Conservation (phyloP, 148 eudicot species). For the Rhododendron henanense region DNA sequence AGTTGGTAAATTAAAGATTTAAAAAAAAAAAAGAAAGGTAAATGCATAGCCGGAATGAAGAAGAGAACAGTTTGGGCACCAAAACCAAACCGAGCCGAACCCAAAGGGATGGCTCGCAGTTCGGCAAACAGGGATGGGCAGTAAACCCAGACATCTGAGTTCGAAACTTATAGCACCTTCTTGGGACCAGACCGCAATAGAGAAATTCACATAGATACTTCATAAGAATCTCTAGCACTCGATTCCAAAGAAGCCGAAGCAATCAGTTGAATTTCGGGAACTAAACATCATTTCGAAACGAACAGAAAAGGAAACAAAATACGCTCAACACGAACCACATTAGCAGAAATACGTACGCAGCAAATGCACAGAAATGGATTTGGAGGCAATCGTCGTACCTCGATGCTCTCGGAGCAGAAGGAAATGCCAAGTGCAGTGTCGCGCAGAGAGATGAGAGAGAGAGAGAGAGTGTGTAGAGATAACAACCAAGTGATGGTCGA, state of each 20-base stretch:
- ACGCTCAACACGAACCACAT: neutral
- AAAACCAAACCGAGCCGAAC: too few relatives aligned
- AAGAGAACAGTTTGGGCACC: neutral
- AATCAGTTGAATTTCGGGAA: neutral
- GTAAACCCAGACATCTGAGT: too few relatives aligned
- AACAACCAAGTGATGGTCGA: neutral
- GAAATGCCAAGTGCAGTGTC: neutral
- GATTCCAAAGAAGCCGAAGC: neutral
- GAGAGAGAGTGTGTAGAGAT: neutral
- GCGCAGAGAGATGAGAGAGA: neutral
- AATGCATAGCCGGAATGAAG: neutral
- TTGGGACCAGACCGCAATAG: too few relatives aligned
- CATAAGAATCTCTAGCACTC: neutral
- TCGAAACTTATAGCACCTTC: too few relatives aligned
- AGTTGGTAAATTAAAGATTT: neutral
- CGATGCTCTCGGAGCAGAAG: neutral
- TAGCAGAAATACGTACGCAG: neutral
- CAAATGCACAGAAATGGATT: neutral
- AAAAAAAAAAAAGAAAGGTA: neutral
- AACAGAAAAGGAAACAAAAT: neutral
- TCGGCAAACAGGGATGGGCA: too few relatives aligned
- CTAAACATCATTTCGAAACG: neutral
- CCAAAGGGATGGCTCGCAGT: too few relatives aligned
- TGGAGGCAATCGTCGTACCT: conserved; percentile 6
- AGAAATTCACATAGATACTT: neutral